phyloP scores from a whole-genome alignment of 2,329 filamentous ascomycete species.

The Akanthomyces lecanii region DNA sequence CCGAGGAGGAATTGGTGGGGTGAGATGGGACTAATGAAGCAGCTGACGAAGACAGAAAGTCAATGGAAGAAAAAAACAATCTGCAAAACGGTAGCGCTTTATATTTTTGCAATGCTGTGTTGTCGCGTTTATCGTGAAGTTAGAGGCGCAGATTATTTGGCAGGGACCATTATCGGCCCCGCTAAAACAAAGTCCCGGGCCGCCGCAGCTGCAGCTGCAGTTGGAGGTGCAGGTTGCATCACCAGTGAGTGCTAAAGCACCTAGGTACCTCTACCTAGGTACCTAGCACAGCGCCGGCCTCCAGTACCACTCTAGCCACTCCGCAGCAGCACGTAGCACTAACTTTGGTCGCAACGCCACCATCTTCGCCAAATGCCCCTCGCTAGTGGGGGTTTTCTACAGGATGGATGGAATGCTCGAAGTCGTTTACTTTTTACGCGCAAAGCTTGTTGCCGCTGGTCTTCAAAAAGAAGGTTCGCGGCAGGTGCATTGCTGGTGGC shows the following conservation, averaged over 20 bases:
- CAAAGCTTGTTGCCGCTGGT: neutral
- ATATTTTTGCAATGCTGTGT: neutral
- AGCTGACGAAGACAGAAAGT: neutral
- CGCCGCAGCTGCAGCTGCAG: neutral
- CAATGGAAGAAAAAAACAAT: neutral
- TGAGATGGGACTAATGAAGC: neutral
- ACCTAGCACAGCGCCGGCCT: no score
- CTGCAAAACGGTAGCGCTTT: neutral
- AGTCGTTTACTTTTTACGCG: neutral
- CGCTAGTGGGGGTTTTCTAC: neutral
- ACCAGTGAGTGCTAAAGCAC: no score
- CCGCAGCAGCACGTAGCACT: neutral
- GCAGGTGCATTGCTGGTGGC: neutral
- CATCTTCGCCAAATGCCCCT: constrained; percentile 1
- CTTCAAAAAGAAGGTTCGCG: neutral
- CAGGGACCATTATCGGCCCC: constrained; percentile 16
- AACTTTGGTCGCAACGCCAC: neutral
- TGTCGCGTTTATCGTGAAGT: neutral
- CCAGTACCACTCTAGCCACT: no score
- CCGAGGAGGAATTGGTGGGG: neutral
- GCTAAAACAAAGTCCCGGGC: constrained; percentile 24
- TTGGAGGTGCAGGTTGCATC: no score
- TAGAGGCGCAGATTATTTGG: neutral
- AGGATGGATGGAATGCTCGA: neutral
- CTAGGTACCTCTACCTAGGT: no score